Percentiles rank a stretch among this genome's conserved stretches.
Evolutionary conservation across 2,329 filamentous ascomycete genomes (phyloP).

Genomic region (Botrytis sinoallii): DNA sequence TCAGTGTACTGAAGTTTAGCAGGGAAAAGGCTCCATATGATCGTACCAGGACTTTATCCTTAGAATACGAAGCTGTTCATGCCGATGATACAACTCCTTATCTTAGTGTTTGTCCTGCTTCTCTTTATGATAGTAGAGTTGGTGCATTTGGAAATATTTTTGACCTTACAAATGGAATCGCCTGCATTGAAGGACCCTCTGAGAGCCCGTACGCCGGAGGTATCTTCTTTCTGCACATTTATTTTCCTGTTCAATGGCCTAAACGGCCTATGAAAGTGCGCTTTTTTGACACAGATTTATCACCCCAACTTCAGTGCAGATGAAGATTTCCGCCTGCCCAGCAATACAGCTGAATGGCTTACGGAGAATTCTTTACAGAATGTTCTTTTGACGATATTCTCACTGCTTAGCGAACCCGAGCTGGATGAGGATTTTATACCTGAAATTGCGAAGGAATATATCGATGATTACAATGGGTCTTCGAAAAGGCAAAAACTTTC

Average conservation of each 20-base stretch:
- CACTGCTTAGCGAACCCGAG: not conserved
- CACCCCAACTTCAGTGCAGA: not conserved
- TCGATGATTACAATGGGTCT: not conserved
- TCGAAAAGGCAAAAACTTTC: not conserved
- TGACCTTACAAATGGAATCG: not conserved
- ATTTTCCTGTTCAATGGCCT: not conserved
- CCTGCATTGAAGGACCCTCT: not conserved
- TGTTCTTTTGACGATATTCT: not conserved
- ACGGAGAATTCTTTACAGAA: not conserved
- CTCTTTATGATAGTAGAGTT: not conserved
- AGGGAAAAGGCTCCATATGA: not conserved
- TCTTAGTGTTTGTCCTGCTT: not conserved
- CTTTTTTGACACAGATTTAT: not conserved
- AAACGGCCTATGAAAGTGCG: not conserved
- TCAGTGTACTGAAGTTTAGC: not conserved
- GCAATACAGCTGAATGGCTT: not conserved
- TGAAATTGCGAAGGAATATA: not conserved
- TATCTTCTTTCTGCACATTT: conserved; percentile 5
- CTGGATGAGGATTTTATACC: not conserved
- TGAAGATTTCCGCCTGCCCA: not conserved
- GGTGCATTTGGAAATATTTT: not conserved
- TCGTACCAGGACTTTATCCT: not conserved
- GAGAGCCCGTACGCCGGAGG: not conserved
- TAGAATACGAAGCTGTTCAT: not conserved
- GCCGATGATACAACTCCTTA: not conserved